Evolutionary conservation across 768 basidiomycete species (phyloP).

Genomic region (Arthromyces matolae): DNA sequence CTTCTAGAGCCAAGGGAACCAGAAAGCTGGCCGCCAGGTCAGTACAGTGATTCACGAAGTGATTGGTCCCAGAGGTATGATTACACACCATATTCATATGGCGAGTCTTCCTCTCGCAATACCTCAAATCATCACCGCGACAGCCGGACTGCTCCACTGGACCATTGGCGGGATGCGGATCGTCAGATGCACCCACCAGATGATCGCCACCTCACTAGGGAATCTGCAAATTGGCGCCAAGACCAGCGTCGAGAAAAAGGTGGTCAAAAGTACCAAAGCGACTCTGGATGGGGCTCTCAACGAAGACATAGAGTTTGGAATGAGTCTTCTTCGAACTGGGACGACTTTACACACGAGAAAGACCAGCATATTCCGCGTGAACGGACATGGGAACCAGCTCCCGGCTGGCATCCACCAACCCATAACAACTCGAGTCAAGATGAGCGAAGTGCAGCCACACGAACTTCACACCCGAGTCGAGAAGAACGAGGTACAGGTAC

Average conservation of each 20-base stretch:
- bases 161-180: slow-evolving; percentile 43
- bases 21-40: slow-evolving; percentile 44
- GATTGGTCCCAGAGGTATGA: slow-evolving; percentile 52
- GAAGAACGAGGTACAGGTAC: slow-evolving; percentile 33
- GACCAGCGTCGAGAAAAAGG: slow-evolving; percentile 40
- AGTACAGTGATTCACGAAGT: slow-evolving; percentile 39
- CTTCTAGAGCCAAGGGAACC: slow-evolving; percentile 38
- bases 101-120: slow-evolving; percentile 43
- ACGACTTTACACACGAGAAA: slow-evolving; percentile 25
- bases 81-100: slow-evolving; percentile 39
- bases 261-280: slow-evolving; percentile 36
- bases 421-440: slow-evolving; percentile 39
- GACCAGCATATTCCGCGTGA: slow-evolving; percentile 35
- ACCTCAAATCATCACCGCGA: slow-evolving; percentile 36
- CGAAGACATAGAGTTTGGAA: slow-evolving; percentile 45
- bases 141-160: slow-evolving; percentile 35
- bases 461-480: slow-evolving; percentile 20
- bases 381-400: slow-evolving; percentile 71
- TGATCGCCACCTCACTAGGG: slow-evolving; percentile 23
- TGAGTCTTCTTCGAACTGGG: slow-evolving; percentile 25
- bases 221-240: slow-evolving; percentile 31
- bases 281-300: slow-evolving; percentile 53
- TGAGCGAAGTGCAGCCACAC: slow-evolving; percentile 27
- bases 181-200: slow-evolving; percentile 18
- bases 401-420: slow-evolving; percentile 56